Evolutionary conservation across 306 rosid genomes (phyloP), one percentile per base, ranked within the genome.

Genomic region (Begonia loranthoides): DNA sequence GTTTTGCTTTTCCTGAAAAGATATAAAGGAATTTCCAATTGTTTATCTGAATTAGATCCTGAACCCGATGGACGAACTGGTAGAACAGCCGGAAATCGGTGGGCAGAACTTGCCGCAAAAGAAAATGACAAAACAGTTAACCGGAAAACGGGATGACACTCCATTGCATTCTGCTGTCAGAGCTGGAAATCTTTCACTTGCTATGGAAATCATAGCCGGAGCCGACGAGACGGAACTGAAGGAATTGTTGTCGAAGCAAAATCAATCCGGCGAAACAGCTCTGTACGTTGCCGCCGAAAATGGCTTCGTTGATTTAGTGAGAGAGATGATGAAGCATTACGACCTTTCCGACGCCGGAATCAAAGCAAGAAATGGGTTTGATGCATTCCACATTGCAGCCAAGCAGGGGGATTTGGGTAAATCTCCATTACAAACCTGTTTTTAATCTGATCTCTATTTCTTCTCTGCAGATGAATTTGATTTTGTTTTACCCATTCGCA

Each of bases 371-470:
- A 92, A 92, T 41, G 93, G 99, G 34, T 77, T 86, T 57, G 99
- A 92, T 68, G 99, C 94, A 46, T 80, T 83, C 53, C 99, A 86
- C 75, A 83, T 92, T 73, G 96, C 99, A 59, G 85, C 96, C 57
- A 92, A 92, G 70, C 99, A 86, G 64, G 99, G 99, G 39, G 84
- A 82, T 75, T 47, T 86, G 68, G 94, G 99, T 86, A 61, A 45
- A 41, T 57, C 2, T 57, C 46, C 13, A n/a, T 49, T 50, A 9
- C 22, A 52, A 16, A 9, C 34, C 69, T 10, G 10, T 46, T 36
- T 28, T 1, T 5, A 12, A 16, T 55, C 10, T 0, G 36, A 28
- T 28, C 10, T 60, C 13, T 10, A 1, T 55, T 61, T 14, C 15
- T 55, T 22, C 9, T 11, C 16, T 61, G 62, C 55, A 28, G 36